Conservation (phyloP, 805 yeast genomes). For the Lachancea thermotolerans region DNA sequence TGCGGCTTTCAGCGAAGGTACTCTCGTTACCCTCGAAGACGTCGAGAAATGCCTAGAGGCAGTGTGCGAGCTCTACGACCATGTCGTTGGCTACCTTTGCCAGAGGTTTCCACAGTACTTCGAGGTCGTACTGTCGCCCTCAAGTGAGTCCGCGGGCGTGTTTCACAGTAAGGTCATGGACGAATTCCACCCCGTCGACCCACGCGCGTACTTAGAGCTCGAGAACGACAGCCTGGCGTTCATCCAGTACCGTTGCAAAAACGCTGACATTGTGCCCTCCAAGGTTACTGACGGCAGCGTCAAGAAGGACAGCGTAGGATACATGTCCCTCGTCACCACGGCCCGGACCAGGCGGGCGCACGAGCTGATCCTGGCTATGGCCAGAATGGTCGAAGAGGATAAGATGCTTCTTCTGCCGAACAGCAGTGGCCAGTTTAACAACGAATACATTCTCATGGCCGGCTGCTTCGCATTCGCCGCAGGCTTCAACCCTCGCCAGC, state of each 20-base stretch:
- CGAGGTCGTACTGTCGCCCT: slow-evolving; percentile 13
- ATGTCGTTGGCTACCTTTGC: slow-evolving; percentile 34
- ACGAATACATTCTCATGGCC: slow-evolving; percentile 54
- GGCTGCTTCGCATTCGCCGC: slow-evolving; percentile 60
- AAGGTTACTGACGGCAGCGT: slow-evolving; percentile 9
- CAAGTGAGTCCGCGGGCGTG: slow-evolving; percentile 20
- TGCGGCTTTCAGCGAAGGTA: slow-evolving; percentile 11
- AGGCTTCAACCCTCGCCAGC: slow-evolving; percentile 59
- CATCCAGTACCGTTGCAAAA: slow-evolving; percentile 11
- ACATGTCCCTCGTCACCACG: slow-evolving; percentile 14
- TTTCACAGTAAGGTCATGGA: slow-evolving; percentile 36
- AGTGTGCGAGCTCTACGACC: slow-evolving; percentile 45
- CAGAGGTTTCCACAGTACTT: slow-evolving; percentile 52
- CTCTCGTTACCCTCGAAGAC: slow-evolving; percentile 19
- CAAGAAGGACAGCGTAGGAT: slow-evolving; percentile 11
- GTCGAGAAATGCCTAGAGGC: slow-evolving; percentile 28
- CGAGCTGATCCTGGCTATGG: slow-evolving; percentile 19
- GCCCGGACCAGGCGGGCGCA: slow-evolving; percentile 15
- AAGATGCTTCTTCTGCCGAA: slow-evolving; percentile 44
- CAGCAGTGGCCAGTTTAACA: slow-evolving; percentile 34
- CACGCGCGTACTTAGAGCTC: slow-evolving; percentile 13
- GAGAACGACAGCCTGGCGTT: slow-evolving; percentile 6
- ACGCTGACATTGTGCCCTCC: slow-evolving; percentile 12
- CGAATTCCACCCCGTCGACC: slow-evolving; percentile 34
- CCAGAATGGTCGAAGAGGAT: slow-evolving; percentile 54